These are phyloP conservation scores for Solanum chacoense DNA, from an alignment of 305 asterid genomes.

Conservation along the genomic window DNA sequence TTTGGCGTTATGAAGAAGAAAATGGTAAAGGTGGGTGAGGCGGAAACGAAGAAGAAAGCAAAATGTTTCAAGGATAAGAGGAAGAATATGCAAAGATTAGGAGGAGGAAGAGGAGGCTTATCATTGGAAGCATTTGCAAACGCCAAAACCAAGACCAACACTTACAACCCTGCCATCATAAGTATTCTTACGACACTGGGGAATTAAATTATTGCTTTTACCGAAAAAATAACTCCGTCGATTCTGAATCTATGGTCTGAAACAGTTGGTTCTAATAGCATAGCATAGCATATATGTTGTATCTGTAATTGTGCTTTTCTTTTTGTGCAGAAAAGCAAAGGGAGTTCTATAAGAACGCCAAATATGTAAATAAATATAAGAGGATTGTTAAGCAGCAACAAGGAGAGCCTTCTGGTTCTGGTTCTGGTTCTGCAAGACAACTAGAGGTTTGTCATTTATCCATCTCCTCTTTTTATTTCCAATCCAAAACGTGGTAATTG, in stretches of 20 bases:
- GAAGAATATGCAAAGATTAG: slow-evolving; percentile 74
- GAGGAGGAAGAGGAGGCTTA: slow-evolving; percentile 82
- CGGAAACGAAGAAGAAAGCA: slow-evolving; percentile 10
- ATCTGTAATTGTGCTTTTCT: neutral
- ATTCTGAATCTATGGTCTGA: neutral
- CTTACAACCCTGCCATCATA: slow-evolving; percentile 70
- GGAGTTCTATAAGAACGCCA: slow-evolving; percentile 83
- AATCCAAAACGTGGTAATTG: neutral
- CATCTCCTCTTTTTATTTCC: neutral
- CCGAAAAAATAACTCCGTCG: neutral
- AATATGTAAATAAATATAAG: slow-evolving; percentile 54
- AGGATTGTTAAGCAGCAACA: slow-evolving; percentile 44
- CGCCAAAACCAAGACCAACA: slow-evolving; percentile 45
- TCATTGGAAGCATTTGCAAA: slow-evolving; percentile 79
- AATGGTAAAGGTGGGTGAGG: neutral
- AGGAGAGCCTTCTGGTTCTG: slow-evolving; percentile 18
- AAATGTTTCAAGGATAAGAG: slow-evolving; percentile 36
- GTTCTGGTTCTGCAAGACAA: slow-evolving; percentile 4
- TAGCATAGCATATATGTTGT: neutral
- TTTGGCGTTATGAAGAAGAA: neutral
- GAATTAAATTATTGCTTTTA: neutral
- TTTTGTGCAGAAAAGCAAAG: slow-evolving; percentile 62
- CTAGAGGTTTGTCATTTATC: slow-evolving; percentile 29
- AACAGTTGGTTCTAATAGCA: neutral
- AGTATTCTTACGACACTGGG: slow-evolving; percentile 15